Evolutionary conservation across 1,284 basidiomycete species (phyloP).

Genomic region (Austroboletus niveus): DNA sequence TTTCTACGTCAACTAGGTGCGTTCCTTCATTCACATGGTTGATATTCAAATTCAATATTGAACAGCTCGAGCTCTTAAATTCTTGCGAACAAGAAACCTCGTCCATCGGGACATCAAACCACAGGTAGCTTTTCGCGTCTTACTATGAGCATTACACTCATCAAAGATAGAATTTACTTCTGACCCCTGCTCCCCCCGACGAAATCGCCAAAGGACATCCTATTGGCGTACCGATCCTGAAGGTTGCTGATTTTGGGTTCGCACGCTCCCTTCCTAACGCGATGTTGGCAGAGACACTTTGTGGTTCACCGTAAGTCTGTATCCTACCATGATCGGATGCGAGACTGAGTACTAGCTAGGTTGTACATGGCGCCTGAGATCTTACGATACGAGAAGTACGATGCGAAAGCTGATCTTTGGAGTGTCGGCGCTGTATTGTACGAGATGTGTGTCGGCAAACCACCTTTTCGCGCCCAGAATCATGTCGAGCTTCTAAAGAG

Average conservation of each 20-base stretch:
- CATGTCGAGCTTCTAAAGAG: constrained; percentile 94
- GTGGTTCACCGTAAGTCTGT: constrained; percentile 85
- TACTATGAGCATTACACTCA: constrained; percentile 3
- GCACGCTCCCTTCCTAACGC: constrained; percentile 89
- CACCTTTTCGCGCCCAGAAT: constrained; percentile 94
- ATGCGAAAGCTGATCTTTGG: constrained; percentile 98
- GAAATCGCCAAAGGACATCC: constrained; percentile 88
- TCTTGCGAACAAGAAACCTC: constrained; percentile 85
- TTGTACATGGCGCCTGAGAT: constrained; percentile 99
- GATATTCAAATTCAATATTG: constrained; percentile 35
- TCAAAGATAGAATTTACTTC: constrained; percentile 74
- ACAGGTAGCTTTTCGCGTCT: constrained; percentile 50
- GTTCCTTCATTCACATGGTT: constrained; percentile 24
- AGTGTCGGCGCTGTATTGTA: constrained; percentile 96
- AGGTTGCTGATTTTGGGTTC: constrained; percentile 98
- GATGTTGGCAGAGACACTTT: constrained; percentile 96
- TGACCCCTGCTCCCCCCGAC: constrained; percentile 79
- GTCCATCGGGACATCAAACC: constrained; percentile 99
- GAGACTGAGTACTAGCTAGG: constrained; percentile 37
- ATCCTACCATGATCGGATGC: not conserved
- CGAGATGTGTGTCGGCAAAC: constrained; percentile 92
- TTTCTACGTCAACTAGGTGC: constrained; percentile 90
- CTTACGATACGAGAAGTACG: constrained; percentile 95
- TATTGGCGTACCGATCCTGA: constrained; percentile 88
- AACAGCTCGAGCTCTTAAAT: constrained; percentile 87